These are phyloP conservation scores for Gossypium anomalum DNA, from an alignment of 345 rosid genomes.

Conservation along the genomic window DNA sequence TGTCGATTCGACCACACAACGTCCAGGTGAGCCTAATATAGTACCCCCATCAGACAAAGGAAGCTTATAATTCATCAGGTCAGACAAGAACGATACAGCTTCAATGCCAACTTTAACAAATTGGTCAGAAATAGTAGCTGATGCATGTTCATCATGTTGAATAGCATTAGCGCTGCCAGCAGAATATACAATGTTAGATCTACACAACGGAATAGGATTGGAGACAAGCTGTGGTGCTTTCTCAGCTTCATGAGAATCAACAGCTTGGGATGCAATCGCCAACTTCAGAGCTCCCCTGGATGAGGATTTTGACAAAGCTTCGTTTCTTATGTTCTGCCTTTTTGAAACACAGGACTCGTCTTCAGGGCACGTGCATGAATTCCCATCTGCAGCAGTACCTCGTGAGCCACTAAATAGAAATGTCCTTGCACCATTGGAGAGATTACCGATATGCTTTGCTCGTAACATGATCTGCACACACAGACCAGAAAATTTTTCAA, in stretches of 20 bases:
- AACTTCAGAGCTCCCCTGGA: constrained; percentile 31
- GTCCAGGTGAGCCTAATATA: constrained; percentile 28
- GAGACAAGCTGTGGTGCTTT: constrained; percentile 33
- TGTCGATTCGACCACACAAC: constrained; percentile 57
- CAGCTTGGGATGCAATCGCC: constrained; percentile 34
- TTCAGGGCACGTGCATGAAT: constrained; percentile 61
- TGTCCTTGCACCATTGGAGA: constrained; percentile 69
- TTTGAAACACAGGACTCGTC: constrained; percentile 70
- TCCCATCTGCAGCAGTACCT: constrained; percentile 60
- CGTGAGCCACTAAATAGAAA: constrained; percentile 64
- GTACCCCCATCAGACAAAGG: constrained; percentile 51
- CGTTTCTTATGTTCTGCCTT: constrained; percentile 44
- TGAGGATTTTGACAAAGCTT: constrained; percentile 28
- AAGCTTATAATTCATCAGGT: constrained; percentile 60
- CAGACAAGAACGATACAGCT: constrained; percentile 56
- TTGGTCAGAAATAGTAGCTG: constrained; percentile 60
- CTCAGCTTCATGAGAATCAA: constrained; percentile 7
- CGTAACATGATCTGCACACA: constrained; percentile 63
- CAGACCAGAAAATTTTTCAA: constrained; percentile 11
- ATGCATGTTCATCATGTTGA: constrained; percentile 34
- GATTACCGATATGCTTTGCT: constrained; percentile 61
- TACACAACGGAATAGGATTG: constrained; percentile 36
- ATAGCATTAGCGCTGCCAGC: constrained; percentile 36
- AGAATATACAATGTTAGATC: constrained; percentile 46
- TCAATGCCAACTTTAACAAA: constrained; percentile 68